phyloP scores from a whole-genome alignment of 2,329 filamentous ascomycete species.

The Aspergillus sp. region DNA sequence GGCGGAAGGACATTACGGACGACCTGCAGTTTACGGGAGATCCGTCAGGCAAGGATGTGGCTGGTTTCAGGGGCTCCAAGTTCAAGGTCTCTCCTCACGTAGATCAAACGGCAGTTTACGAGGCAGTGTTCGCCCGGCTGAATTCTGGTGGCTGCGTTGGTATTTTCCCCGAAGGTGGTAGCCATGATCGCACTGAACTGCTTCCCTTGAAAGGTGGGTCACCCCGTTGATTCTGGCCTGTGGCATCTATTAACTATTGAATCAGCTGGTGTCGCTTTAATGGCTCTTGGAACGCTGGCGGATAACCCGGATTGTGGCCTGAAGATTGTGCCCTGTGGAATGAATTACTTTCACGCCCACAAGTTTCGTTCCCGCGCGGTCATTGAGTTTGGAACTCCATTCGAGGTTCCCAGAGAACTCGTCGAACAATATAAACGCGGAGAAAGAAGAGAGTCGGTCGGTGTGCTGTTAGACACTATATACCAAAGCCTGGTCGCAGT shows the following conservation, averaged over 20 bases:
- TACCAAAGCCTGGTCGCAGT: slow-evolving; percentile 83
- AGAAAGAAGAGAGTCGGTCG: slow-evolving; percentile 82
- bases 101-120: slow-evolving; percentile 89
- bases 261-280: slow-evolving; percentile 87
- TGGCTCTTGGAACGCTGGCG: slow-evolving; percentile 88
- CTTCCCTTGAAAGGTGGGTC: slow-evolving; percentile 73
- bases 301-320: slow-evolving; percentile 82
- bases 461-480: slow-evolving; percentile 78
- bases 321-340: slow-evolving; percentile 93
- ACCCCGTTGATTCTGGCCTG: neutral
- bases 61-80: slow-evolving; percentile 70
- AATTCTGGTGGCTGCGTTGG: slow-evolving; percentile 84
- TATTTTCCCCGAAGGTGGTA: slow-evolving; percentile 96
- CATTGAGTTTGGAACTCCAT: slow-evolving; percentile 87
- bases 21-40: slow-evolving; percentile 61
- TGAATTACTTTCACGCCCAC: slow-evolving; percentile 99
- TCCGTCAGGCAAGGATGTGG: slow-evolving; percentile 52
- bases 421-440: slow-evolving; percentile 83
- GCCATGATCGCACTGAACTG: slow-evolving; percentile 88
- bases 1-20: slow-evolving; percentile 68
- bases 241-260: slow-evolving; percentile 8
- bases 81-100: slow-evolving; percentile 91
- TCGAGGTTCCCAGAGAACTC: slow-evolving; percentile 78
- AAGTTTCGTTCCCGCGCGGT: slow-evolving; percentile 97
- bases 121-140: slow-evolving; percentile 84